A percentile compares a stretch with the other conserved stretches of the same genome.
Evolutionary conservation across 2,329 filamentous ascomycete species (phyloP).

Genomic region (Phialocephala subalpina): DNA sequence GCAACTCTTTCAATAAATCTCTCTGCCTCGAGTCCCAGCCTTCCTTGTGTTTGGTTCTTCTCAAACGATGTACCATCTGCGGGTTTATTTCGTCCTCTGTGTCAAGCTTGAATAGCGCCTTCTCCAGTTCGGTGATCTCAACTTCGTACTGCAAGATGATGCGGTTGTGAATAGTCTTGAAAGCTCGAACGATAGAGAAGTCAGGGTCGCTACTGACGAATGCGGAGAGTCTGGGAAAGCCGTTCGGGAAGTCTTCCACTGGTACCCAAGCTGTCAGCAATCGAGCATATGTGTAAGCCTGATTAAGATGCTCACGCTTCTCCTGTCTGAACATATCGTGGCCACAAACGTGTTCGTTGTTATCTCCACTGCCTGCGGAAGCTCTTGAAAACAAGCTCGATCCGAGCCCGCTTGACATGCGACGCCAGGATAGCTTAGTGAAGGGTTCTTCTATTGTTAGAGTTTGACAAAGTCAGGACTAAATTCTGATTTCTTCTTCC

Average conservation of each 20-base stretch:
- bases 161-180: conserved; percentile 17
- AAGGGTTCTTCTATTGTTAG: neutral
- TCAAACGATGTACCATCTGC: conserved; percentile 8
- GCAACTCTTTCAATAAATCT: conserved; percentile 10
- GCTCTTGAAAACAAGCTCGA: neutral
- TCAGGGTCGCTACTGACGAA: conserved; percentile 18
- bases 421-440: neutral
- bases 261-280: too few species aligned
- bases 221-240: conserved; percentile 24
- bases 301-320: conserved; percentile 5
- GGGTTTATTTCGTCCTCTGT: conserved; percentile 10
- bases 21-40: conserved; percentile 14
- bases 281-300: neutral
- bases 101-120: conserved; percentile 22
- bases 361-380: conserved; percentile 2
- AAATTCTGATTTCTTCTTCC: neutral
- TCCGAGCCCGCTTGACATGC: neutral
- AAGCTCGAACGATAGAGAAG: conserved; percentile 19
- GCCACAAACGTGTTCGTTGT: conserved; percentile 1
- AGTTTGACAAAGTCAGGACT: neutral
- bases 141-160: conserved; percentile 16
- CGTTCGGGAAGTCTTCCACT: conserved; percentile 19
- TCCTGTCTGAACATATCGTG: conserved; percentile 10
- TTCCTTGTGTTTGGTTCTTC: conserved; percentile 11
- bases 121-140: conserved; percentile 23